These are phyloP conservation scores for Limonium bicolor DNA, from an alignment of 148 eudicot genomes.

Conservation along the genomic window DNA sequence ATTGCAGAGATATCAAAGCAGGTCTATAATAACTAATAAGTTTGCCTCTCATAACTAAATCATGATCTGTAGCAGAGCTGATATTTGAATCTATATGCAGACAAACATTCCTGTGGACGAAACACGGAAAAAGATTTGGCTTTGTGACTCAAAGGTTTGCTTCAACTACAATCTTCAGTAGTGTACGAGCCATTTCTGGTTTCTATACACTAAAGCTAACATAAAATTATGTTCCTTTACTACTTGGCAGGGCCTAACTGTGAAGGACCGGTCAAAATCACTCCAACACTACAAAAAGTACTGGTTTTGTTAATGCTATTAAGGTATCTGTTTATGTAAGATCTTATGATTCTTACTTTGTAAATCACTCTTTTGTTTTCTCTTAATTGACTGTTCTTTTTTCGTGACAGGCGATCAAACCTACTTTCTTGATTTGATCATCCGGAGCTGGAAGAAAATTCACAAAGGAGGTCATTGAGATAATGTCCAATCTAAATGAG, in stretches of 20 bases:
- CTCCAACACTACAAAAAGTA: conserved; percentile 82
- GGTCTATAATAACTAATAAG: conserved; percentile 21
- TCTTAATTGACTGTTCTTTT: conserved; percentile 5
- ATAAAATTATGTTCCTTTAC: neutral
- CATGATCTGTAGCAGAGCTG: neutral
- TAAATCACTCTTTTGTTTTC: neutral
- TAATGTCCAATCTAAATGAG: conserved; percentile 78
- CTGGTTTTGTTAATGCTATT: conserved; percentile 57
- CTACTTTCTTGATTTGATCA: conserved; percentile 89
- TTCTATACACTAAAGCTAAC: neutral
- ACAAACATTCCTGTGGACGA: conserved; percentile 73
- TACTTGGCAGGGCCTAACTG: conserved; percentile 67
- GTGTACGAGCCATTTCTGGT: neutral
- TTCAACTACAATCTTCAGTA: neutral
- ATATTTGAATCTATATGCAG: conserved; percentile 24
- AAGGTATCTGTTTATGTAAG: conserved; percentile 28
- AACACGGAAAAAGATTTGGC: conserved; percentile 84
- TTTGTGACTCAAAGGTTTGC: conserved; percentile 86
- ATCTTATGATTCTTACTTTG: neutral
- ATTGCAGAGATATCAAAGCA: conserved; percentile 72
- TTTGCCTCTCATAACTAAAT: neutral
- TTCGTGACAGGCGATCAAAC: conserved; percentile 52
- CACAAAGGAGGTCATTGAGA: conserved; percentile 81
- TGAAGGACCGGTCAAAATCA: conserved; percentile 52
- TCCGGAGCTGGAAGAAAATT: conserved; percentile 91